These are phyloP conservation scores for Termitomyces sp. DNA, from an alignment of 768 basidiomycete genomes.

Conservation along the genomic window DNA sequence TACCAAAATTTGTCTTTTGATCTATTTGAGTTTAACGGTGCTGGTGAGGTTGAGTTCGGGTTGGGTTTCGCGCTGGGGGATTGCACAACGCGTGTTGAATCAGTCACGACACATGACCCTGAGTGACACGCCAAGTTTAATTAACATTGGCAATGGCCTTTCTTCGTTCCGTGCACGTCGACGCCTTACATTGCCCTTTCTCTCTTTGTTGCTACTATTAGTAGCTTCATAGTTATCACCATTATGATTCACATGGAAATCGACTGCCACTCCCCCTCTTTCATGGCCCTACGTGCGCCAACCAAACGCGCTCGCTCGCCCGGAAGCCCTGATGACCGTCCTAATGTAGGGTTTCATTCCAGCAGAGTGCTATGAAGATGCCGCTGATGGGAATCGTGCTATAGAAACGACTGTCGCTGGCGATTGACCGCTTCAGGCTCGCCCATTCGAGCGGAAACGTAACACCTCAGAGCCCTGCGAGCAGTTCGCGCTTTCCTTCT, in stretches of 20 bases:
- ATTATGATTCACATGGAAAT: conserved; percentile 49
- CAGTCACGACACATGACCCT: conserved; percentile 3
- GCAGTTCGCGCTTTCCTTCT: conserved; percentile 38
- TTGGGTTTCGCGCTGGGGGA: too few species aligned
- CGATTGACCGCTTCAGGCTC: conserved; percentile 20
- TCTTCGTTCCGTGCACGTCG: neutral
- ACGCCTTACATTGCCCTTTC: conserved; percentile 1
- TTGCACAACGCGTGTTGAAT: conserved; percentile 1
- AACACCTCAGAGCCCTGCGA: conserved; percentile 20
- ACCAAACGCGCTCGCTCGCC: conserved; percentile 63
- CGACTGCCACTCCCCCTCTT: conserved; percentile 47
- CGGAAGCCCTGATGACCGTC: conserved; percentile 46
- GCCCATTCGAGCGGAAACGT: conserved; percentile 11
- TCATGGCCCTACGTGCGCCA: conserved; percentile 30
- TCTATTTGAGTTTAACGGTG: too few species aligned
- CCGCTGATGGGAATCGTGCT: neutral
- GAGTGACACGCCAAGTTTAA: neutral
- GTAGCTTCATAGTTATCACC: neutral
- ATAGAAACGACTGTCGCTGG: conserved; percentile 60
- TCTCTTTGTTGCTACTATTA: conserved; percentile 5
- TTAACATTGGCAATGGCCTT: neutral
- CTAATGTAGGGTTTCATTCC: conserved; percentile 38
- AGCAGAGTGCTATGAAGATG: neutral
- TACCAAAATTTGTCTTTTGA: too few species aligned
- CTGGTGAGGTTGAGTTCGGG: too few species aligned